phyloP scores from a whole-genome alignment of 441 rosid species.

The Manihot esculenta region DNA sequence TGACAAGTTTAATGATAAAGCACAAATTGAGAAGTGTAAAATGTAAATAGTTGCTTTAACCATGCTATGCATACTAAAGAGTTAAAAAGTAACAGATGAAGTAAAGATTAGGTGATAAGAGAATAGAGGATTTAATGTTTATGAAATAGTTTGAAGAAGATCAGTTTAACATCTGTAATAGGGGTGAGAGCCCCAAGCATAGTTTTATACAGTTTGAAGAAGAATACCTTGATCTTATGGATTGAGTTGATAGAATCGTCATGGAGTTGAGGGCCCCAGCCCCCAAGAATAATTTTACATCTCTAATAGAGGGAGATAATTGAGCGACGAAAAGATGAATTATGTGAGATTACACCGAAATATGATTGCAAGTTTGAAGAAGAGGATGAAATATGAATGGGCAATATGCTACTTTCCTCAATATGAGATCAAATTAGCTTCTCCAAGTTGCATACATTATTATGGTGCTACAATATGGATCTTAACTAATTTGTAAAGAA shows the following conservation, averaged over 20 bases:
- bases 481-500: not conserved
- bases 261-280: not conserved
- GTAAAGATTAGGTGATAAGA: not conserved
- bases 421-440: not conserved
- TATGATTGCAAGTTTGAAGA: not conserved
- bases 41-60: too few relatives aligned
- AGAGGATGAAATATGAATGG: too few relatives aligned
- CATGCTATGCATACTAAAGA: not conserved
- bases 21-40: too few relatives aligned
- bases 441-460: not conserved
- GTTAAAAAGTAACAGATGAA: not conserved
- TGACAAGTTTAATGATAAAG: not conserved
- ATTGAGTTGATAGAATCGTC: not conserved
- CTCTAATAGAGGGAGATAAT: not conserved
- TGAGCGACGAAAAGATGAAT: not conserved
- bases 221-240: too few relatives aligned
- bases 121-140: not conserved
- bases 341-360: not conserved
- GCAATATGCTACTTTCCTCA: too few relatives aligned
- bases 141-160: not conserved
- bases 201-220: too few relatives aligned
- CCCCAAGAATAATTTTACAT: too few relatives aligned
- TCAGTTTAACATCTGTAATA: too few relatives aligned
- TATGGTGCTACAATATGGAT: not conserved
- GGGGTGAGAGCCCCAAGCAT: too few relatives aligned